These are phyloP conservation scores for Aspergillus terreus DNA, from an alignment of 2,329 filamentous ascomycete genomes.

Conservation along the genomic window DNA sequence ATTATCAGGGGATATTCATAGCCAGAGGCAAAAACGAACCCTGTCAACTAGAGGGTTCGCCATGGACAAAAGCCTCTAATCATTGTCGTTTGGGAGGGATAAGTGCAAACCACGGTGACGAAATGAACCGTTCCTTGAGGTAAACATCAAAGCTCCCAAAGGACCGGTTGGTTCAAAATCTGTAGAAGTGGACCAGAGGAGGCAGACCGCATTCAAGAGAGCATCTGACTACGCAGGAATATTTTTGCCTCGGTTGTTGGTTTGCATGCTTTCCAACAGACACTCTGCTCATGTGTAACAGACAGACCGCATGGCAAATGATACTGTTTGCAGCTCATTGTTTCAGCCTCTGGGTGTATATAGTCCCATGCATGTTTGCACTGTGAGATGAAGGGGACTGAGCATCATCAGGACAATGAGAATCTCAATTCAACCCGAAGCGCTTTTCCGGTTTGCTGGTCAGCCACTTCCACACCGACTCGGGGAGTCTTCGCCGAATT, in stretches of 20 bases:
- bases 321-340: constrained; percentile 12
- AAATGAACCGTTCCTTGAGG: not conserved
- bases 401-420: not conserved
- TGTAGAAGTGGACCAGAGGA: not conserved
- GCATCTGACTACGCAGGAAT: not conserved
- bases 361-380: constrained; percentile 13
- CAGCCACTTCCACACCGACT: constrained; percentile 16
- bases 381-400: constrained; percentile 2
- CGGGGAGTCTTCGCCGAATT: constrained; percentile 2
- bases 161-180: not conserved
- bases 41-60: not conserved
- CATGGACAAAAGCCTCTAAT: not conserved
- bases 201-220: not conserved
- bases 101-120: not conserved
- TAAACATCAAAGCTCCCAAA: not conserved
- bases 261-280: not conserved
- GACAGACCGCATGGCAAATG: constrained; percentile 14
- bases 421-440: not conserved
- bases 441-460: not conserved
- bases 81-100: not conserved
- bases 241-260: not conserved
- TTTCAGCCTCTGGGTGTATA: constrained; percentile 10
- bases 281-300: constrained; percentile 10
- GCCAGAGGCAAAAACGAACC: constrained; percentile 1
- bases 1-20: constrained; percentile 11